Conservation (phyloP, 345 rosid species). For the Balakata baccata region DNA sequence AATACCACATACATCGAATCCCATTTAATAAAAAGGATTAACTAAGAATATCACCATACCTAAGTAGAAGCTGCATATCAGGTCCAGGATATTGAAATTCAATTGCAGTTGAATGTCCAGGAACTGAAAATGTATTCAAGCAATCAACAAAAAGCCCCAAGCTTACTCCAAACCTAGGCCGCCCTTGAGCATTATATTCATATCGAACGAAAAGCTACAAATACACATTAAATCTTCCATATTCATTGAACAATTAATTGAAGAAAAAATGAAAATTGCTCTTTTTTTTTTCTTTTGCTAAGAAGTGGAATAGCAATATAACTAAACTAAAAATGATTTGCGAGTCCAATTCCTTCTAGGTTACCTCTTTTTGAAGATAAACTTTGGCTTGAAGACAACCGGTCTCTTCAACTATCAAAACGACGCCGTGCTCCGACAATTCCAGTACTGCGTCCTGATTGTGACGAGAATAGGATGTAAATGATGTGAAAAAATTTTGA, state of each 20-base stretch:
- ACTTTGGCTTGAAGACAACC: constrained; percentile 91
- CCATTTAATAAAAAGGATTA: not conserved
- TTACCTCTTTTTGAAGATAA: constrained; percentile 87
- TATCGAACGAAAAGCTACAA: constrained; percentile 64
- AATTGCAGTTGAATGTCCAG: constrained; percentile 61
- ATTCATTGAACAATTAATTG: not conserved
- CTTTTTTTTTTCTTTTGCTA: not conserved
- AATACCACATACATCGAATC: not conserved
- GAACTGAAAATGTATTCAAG: constrained; percentile 82
- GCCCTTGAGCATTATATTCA: constrained; percentile 63
- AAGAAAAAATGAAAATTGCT: not conserved
- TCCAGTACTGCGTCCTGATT: constrained; percentile 76
- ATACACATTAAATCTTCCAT: not conserved
- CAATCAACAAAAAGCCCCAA: constrained; percentile 83
- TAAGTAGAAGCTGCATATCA: constrained; percentile 93
- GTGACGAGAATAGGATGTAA: not conserved
- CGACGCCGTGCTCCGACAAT: constrained; percentile 82
- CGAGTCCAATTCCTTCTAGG: too few species aligned
- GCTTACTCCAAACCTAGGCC: constrained; percentile 83
- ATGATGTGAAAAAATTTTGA: not conserved
- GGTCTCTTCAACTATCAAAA: constrained; percentile 77
- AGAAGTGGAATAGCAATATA: not conserved
- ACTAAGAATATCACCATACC: constrained; percentile 38
- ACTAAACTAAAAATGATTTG: too few species aligned
- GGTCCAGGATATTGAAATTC: constrained; percentile 92